Base-by-base conservation (phyloP, 129 eudicot species). In the Calendula officinalis region DNA sequence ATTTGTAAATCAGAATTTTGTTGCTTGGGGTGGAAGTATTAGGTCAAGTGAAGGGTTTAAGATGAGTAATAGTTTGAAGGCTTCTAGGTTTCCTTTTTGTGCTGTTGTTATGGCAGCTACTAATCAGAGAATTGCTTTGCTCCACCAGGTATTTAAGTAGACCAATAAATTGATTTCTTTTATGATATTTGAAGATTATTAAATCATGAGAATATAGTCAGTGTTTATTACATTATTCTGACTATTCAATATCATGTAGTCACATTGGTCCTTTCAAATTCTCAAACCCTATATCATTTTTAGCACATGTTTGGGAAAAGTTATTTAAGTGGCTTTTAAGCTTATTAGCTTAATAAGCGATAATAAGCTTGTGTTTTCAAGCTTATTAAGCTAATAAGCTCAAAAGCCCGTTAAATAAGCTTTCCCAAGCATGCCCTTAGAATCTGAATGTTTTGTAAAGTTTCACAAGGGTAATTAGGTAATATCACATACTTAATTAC, bases 31-130 rank as follows among this genome's bases (percentile, higher is more conserved):
- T 61, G 99, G 88, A 69, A 88, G 86, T 65, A 85, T 89, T 50
- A 82, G 90, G 67, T 69, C 81, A 1, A 89, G 90, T 62, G 99
- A 94, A 67, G 99, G 99, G 46, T 94, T 94, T 63, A 88, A 94
- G 86, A 94, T 94, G 99, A 88, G 99, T 78, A 89, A 83, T 27
- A 89, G 95, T 48, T 82, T 94, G 81, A 94, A 89, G 83, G 97
- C 99, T 5, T 86, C 95, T 0, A 81, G 90, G 76, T 94, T 75
- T 65, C 99, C 99, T 0, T 94, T 88, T 57, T 94, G 99, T 69
- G 99, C 97, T 30, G 97, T 94, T 47, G 97, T 89, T 66, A 89
- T 89, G 97, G 88, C 99, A 22, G 97, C 99, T 0, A 86, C 97
- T 3, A 89, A 89, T 71, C 92, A 94, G 75, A 78, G 97, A 65